Evolutionary conservation across 2,329 filamentous ascomycete species (phyloP), one percentile per base, ranked within the genome.

Genomic region (Ceratocystis harringtonii): DNA sequence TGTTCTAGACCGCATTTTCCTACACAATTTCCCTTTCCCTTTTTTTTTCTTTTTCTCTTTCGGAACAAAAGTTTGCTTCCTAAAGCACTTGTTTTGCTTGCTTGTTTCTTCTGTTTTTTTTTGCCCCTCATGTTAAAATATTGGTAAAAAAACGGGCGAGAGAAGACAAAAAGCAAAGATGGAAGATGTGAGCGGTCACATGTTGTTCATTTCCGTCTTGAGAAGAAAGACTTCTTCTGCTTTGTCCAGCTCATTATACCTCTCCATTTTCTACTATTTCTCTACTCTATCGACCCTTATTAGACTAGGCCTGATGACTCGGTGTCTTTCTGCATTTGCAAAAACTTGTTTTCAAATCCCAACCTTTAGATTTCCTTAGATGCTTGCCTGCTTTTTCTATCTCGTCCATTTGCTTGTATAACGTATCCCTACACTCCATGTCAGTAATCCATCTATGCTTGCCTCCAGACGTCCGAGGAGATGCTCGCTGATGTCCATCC

Each of bases 261-360:
- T 55, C 25, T 28, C 12, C 50, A 19, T 55, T 55, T 6, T 12
- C 25, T 15, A 25, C 52, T 17, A 25, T 28, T 6, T 28, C 22
- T 15, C 52, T 17, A 6, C 22, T 17, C 25, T n/a, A 10, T n/a
- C 22, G 2, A 25, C 3, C 22, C 12, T 28, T 25, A 10, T 57
- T 57, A 57, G 52, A 57, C 52, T 57, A 57, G 52, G 52, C 52
- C 12, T 57, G 12, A 57, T 32, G 52, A 57, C 52, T 57, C 52
- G 28, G 52, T 57, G 52, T 57, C 52, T 57, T 32, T 57, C 52
- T 57, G 52, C 52, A 57, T 57, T 62, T 62, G 43, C 58, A 61
- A 43, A 36, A 58, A 41, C 36, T 5, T 41, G 36, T 41, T 19
- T 32, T 48, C 43, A 30, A 48, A 32, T 50, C 43, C 19, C 19